Evolutionary conservation across 495 filamentous ascomycete species (phyloP).

Genomic region (Durotheca rogersii): DNA sequence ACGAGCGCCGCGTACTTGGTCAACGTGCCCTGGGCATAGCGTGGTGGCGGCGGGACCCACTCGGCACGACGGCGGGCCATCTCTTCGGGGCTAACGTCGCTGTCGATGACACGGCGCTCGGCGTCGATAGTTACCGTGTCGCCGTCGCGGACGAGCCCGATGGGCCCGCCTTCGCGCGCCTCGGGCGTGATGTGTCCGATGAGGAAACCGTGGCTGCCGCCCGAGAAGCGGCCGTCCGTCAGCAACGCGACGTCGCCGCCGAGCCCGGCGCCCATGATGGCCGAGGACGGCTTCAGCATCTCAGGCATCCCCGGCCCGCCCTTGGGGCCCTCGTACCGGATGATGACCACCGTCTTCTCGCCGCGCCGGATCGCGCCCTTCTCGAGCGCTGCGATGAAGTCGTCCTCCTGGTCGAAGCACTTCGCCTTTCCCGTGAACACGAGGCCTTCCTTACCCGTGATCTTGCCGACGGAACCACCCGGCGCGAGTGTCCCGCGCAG

Average conservation of each 20-base stretch:
- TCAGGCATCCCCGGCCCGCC: slow-evolving; percentile 84
- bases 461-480: slow-evolving; percentile 92
- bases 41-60: slow-evolving; percentile 64
- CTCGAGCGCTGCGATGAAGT: slow-evolving; percentile 76
- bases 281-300: slow-evolving; percentile 80
- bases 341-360: slow-evolving; percentile 96
- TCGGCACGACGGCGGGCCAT: slow-evolving; percentile 62
- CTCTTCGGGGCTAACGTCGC: slow-evolving; percentile 61
- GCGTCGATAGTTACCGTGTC: slow-evolving; percentile 73
- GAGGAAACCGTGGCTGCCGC: slow-evolving; percentile 76
- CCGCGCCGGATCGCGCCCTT: slow-evolving; percentile 86
- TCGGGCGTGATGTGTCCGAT: slow-evolving; percentile 76
- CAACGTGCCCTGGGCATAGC: slow-evolving; percentile 71
- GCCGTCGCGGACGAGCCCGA: slow-evolving; percentile 67
- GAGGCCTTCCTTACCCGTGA: slow-evolving; percentile 96
- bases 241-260: slow-evolving; percentile 80
- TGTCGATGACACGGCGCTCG: slow-evolving; percentile 61
- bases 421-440: slow-evolving; percentile 83
- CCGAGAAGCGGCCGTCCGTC: slow-evolving; percentile 76
- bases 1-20: slow-evolving; percentile 74
- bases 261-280: slow-evolving; percentile 84
- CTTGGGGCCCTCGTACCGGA: slow-evolving; percentile 90
- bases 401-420: slow-evolving; percentile 83
- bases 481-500: slow-evolving; percentile 88
- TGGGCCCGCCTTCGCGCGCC: slow-evolving; percentile 68